Base-by-base conservation (phyloP, 805 yeast species). In the Cyberlindnera galapagoensis region DNA sequence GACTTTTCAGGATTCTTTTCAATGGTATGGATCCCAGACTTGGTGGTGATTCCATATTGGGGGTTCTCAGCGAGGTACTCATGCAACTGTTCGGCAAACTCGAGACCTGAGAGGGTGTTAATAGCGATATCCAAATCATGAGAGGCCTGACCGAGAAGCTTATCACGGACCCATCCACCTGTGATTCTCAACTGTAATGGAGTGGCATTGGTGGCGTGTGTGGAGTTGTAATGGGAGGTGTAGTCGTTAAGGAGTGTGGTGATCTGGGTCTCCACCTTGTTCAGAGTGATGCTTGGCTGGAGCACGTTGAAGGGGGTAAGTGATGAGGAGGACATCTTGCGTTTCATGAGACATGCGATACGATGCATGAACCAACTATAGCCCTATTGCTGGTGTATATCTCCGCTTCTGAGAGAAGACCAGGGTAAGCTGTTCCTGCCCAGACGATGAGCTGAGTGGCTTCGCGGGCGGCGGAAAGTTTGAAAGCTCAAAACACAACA, bases 161-260 rank as follows among this genome's bases (percentile, higher is more conserved):
- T 92, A 56, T 92, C 98, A 46, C 98, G 70, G 3, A 92, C 98
- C 98, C 98, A 90, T 0, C 98, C 98, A 21, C 98, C 98, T 0
- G 97, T 88, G 44, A 92, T 83, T 39, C 98, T 57, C 10, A 83
- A 64, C 26, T 69, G 78, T 8, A 80, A 52, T n/a, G 36, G 33
- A 3, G 29, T 30, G 26, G 4, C 33, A 16, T 7, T 34, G 26
- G 6, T 26, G 12, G 6, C 14, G 12, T 16, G 28, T 35, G 28
- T 27, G 32, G 35, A 12, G 25, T 37, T 37, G 33, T 33, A 21
- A 9, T 23, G 21, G 12, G 23, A 27, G 47, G 42, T 47, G 67
- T 63, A 72, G 21, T 60, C 64, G 13, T 61, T 60, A 21, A 72
- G 49, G 9, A 70, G 41, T 22, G 49, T 41, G 21, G 62, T 48